phyloP scores from a whole-genome alignment of 805 yeast genomes.

The Candida xiaguanensis region DNA sequence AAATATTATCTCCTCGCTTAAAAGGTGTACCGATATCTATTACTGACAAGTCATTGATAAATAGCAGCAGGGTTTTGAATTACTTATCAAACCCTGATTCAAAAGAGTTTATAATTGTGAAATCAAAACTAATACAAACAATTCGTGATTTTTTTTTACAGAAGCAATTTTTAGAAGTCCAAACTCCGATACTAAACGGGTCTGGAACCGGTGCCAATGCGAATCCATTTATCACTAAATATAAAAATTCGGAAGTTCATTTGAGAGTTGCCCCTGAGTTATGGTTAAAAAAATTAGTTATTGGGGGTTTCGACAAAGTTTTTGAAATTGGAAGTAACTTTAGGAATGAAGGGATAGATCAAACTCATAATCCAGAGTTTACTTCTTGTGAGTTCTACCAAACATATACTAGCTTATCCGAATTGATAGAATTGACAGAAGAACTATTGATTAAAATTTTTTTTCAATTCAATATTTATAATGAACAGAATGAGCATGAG shows the following conservation, averaged over 20 bases:
- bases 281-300: constrained; percentile 82
- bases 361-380: constrained; percentile 93
- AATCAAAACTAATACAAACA: constrained; percentile 51
- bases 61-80: constrained; percentile 69
- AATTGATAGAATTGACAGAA: constrained; percentile 65
- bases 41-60: constrained; percentile 51
- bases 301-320: constrained; percentile 81
- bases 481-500: constrained; percentile 1
- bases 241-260: constrained; percentile 39
- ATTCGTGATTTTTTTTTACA: constrained; percentile 56
- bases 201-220: constrained; percentile 89
- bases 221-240: constrained; percentile 69
- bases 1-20: constrained; percentile 63
- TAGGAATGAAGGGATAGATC: constrained; percentile 90
- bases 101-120: constrained; percentile 42
- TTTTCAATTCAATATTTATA: constrained; percentile 20
- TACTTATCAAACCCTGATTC: constrained; percentile 59
- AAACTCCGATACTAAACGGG: constrained; percentile 80
- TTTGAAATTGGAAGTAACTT: constrained; percentile 84
- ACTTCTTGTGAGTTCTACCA: constrained; percentile 88
- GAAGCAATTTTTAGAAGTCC: constrained; percentile 70
- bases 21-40: constrained; percentile 54
- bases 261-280: constrained; percentile 92
- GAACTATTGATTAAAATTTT: constrained; percentile 46
- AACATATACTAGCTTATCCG: constrained; percentile 61